These are phyloP conservation scores for Scutellaria galericulata DNA, from an alignment of 257 asterid genomes.

Conservation along the genomic window DNA sequence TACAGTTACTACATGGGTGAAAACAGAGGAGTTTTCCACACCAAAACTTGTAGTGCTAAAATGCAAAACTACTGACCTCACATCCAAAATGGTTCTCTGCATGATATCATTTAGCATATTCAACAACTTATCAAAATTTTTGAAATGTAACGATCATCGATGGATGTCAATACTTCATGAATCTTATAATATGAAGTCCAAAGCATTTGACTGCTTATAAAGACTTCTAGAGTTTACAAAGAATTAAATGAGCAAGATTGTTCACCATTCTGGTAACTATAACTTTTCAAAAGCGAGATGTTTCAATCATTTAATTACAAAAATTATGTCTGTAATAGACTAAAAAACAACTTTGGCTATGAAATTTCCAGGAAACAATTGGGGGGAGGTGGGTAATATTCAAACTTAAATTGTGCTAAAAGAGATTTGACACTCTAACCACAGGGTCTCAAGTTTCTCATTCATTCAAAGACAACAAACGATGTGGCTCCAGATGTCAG, in stretches of 20 bases:
- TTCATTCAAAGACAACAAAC: neutral
- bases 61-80: neutral
- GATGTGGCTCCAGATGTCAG: slow-evolving; percentile 11
- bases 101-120: slow-evolving; percentile 12
- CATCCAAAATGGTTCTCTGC: neutral
- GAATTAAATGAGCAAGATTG: slow-evolving; percentile 12
- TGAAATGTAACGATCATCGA: neutral
- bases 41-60: neutral
- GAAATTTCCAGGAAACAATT: neutral
- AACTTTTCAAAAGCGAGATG: slow-evolving; percentile 19
- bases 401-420: neutral
- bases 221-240: neutral
- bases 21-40: neutral
- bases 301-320: slow-evolving; percentile 17
- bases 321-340: neutral
- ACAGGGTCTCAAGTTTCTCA: too few relatives aligned
- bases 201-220: slow-evolving; percentile 15
- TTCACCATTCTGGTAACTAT: neutral
- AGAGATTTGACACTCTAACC: too few relatives aligned
- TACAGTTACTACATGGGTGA: slow-evolving; percentile 24
- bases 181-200: slow-evolving; percentile 1
- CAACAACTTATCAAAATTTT: slow-evolving; percentile 1
- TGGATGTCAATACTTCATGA: slow-evolving; percentile 16
- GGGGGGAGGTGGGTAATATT: too few relatives aligned
- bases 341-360: neutral